Evolutionary conservation across 768 basidiomycete species (phyloP).

Genomic region (Amanita rubescens): DNA sequence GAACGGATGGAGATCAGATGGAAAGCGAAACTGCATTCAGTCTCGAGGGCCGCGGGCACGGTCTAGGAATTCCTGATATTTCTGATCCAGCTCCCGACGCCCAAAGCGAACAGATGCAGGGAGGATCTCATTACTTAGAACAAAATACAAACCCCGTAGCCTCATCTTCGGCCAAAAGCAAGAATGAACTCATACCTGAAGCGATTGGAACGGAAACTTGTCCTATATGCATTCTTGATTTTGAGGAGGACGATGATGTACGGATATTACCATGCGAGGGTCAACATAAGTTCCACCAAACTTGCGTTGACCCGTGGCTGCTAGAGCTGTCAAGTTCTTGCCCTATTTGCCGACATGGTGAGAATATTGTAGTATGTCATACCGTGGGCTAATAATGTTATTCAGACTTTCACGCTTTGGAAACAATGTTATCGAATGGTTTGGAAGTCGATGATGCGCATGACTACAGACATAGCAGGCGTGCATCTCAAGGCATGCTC

Average conservation of each 20-base stretch:
- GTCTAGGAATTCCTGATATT: not conserved
- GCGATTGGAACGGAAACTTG: constrained; percentile 80
- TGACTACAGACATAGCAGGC: constrained; percentile 4
- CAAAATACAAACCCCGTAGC: not conserved
- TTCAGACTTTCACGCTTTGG: constrained; percentile 53
- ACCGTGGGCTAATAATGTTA: not conserved
- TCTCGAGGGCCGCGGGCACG: no score
- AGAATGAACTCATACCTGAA: constrained; percentile 45
- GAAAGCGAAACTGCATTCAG: not conserved
- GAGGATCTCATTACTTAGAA: not conserved
- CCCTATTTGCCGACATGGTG: constrained; percentile 89
- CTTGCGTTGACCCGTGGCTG: constrained; percentile 91
- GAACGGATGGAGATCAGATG: not conserved
- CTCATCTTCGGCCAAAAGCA: not conserved
- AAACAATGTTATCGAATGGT: constrained; percentile 40
- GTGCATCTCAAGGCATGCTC: constrained; percentile 12
- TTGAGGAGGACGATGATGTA: constrained; percentile 89
- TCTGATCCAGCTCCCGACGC: not conserved
- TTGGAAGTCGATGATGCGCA: constrained; percentile 14
- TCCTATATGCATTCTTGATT: constrained; percentile 92
- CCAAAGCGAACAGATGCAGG: not conserved
- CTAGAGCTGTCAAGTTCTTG: constrained; percentile 86
- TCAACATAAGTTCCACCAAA: constrained; percentile 83
- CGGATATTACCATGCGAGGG: constrained; percentile 89
- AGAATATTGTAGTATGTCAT: constrained; percentile 11